phyloP scores from a whole-genome alignment of 2,329 filamentous ascomycete genomes.

The Trichoderma sp. region DNA sequence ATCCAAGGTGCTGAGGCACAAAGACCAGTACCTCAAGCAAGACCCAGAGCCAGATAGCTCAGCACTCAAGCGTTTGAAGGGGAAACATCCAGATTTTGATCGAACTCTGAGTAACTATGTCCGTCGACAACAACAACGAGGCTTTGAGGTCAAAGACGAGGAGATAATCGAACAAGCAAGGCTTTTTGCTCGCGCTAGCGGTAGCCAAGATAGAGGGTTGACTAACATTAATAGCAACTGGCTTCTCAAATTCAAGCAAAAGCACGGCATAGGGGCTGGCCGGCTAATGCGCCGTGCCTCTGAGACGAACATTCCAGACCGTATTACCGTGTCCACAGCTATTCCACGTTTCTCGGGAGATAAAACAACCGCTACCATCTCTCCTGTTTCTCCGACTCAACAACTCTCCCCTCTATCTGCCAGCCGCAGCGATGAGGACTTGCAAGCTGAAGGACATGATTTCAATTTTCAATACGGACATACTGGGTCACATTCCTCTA shows the following conservation, averaged over 20 bases:
- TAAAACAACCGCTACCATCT: slow-evolving; percentile 56
- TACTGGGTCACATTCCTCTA: slow-evolving; percentile 35
- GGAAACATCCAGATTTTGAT: slow-evolving; percentile 86
- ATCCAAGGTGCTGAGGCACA: slow-evolving; percentile 93
- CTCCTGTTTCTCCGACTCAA: slow-evolving; percentile 68
- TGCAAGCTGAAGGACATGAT: slow-evolving; percentile 43
- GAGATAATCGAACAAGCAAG: slow-evolving; percentile 80
- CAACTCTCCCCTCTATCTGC: slow-evolving; percentile 67
- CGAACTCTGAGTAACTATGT: slow-evolving; percentile 85
- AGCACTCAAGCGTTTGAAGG: slow-evolving; percentile 77
- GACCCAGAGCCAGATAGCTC: slow-evolving; percentile 63
- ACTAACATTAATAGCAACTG: slow-evolving; percentile 72
- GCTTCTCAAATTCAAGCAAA: slow-evolving; percentile 95
- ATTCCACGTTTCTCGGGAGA: slow-evolving; percentile 30
- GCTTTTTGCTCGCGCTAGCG: slow-evolving; percentile 70
- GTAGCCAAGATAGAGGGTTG: slow-evolving; percentile 66
- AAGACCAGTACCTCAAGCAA: slow-evolving; percentile 90
- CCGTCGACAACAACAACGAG: slow-evolving; percentile 73
- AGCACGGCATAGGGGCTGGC: slow-evolving; percentile 59
- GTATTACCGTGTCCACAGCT: slow-evolving; percentile 53
- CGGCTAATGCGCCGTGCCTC: slow-evolving; percentile 56
- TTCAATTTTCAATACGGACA: slow-evolving; percentile 35
- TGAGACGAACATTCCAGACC: slow-evolving; percentile 69
- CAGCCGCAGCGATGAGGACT: slow-evolving; percentile 65
- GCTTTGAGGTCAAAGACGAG: slow-evolving; percentile 70